Percentiles rank a stretch among this genome's conserved stretches.
Conservation (phyloP, 129 eudicot genomes). For the Centella asiatica region DNA sequence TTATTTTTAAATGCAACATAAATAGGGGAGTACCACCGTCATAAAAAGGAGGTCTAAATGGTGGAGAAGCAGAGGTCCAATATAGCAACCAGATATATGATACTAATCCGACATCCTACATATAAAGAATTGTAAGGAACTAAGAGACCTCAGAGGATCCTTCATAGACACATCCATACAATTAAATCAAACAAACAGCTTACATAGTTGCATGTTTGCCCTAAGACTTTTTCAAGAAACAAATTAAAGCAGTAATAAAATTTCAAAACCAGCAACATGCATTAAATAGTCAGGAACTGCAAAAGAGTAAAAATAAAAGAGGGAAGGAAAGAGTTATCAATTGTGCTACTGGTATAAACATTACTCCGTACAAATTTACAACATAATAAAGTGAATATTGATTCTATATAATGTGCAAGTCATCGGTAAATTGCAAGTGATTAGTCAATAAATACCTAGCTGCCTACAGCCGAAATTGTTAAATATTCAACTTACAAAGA, state of each 20-base stretch:
- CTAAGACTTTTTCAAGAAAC: not conserved
- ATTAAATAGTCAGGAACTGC: not conserved
- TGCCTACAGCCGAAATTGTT: not conserved
- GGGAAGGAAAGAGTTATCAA: too few species aligned
- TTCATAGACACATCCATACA: not conserved
- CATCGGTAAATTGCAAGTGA: too few species aligned
- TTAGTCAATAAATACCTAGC: too few species aligned
- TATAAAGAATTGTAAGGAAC: too few species aligned
- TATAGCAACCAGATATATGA: too few species aligned
- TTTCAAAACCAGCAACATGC: not conserved
- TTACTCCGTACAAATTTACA: too few species aligned
- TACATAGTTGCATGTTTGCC: not conserved
- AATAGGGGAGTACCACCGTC: too few species aligned
- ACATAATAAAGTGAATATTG: not conserved
- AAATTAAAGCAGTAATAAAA: not conserved
- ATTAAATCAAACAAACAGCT: not conserved
- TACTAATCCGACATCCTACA: too few species aligned
- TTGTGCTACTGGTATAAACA: not conserved
- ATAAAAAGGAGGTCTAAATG: too few species aligned
- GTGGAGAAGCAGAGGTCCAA: too few species aligned
- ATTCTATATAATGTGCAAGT: not conserved
- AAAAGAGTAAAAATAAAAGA: not conserved
- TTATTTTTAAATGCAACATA: too few species aligned
- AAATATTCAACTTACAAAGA: constrained; percentile 52
- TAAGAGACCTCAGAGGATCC: too few species aligned